Base-by-base conservation (phyloP, 768 basidiomycete genomes). In the Termitomyces sp. region DNA sequence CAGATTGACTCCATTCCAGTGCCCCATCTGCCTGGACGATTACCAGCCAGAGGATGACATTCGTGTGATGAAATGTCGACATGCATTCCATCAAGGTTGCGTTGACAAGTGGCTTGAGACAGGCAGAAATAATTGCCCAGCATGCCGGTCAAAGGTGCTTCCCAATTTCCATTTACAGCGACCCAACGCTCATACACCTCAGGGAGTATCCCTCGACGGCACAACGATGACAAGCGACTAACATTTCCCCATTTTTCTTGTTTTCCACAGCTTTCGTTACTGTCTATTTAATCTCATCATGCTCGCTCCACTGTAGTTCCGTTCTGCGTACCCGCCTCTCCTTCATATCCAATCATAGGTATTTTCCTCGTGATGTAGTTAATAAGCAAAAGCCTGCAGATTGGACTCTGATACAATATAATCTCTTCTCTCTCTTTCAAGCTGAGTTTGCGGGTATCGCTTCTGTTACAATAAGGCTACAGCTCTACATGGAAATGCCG, bases 61-160 rank as follows among this genome's bases (percentile, higher is more conserved):
- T 48, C 84, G 95, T 26, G 71, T 97, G 35, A 78, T 98, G 74
- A 72, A 73, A 5, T 97, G 95, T 70, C 80, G 83, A 60, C 94
- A 98, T 71, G 86, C 82, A n/a, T 98, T 94, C 79, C 94, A 98
- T 66, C 85, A 85, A 64, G 73, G 68, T 21, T 97, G 94, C 62
- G 91, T 97, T 6, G 94, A 97, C 66, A 84, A 78, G 58, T 96
- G 94, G 92, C 75, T 96, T 35, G 80, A 86, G 67, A 84, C 80
- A 5, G 93, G 94, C 3, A 79, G 85, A 55, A 97, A 97, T 64
- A 92, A 91, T 57, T 97, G 94, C 68, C 94, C 94, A 35, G 91
- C 91, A 7, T 97, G 94, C 73, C 86, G 94, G 50, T 78, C 84
- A 35, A 86, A 80, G 76, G 88, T 87, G 52, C 38, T 61, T 66